phyloP scores from a whole-genome alignment of 2,329 filamentous ascomycete genomes.

The Fusarium sp. region DNA sequence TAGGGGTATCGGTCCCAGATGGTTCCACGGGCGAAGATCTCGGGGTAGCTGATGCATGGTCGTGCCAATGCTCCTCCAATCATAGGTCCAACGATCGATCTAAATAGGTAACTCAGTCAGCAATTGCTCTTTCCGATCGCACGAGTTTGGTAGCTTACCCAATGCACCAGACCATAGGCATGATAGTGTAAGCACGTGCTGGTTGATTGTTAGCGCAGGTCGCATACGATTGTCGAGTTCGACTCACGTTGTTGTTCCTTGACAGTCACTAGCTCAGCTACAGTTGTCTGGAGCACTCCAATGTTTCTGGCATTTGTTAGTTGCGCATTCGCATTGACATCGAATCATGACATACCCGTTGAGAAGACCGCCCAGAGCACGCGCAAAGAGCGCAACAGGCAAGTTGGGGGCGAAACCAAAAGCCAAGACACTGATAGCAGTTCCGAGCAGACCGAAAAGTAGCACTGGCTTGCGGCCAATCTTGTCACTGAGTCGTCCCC shows the following conservation, averaged over 20 bases:
- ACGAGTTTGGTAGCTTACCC: slow-evolving; percentile 67
- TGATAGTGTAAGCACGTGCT: slow-evolving; percentile 95
- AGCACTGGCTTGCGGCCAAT: slow-evolving; percentile 94
- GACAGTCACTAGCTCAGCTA: slow-evolving; percentile 91
- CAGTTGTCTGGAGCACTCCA: slow-evolving; percentile 93
- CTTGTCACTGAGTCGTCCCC: slow-evolving; percentile 92
- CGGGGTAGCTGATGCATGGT: slow-evolving; percentile 85
- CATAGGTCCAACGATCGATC: slow-evolving; percentile 91
- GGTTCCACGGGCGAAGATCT: slow-evolving; percentile 76
- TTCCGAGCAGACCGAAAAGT: slow-evolving; percentile 88
- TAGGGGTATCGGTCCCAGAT: slow-evolving; percentile 92
- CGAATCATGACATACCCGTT: slow-evolving; percentile 78
- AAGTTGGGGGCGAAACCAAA: slow-evolving; percentile 92
- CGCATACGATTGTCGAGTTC: background rate
- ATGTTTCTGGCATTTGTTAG: slow-evolving; percentile 75
- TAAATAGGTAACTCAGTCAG: slow-evolving; percentile 56
- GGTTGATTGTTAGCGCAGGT: slow-evolving; percentile 46
- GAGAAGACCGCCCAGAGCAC: slow-evolving; percentile 88
- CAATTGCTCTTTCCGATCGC: slow-evolving; percentile 2
- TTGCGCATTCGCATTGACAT: slow-evolving; percentile 1
- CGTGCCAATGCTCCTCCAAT: slow-evolving; percentile 91
- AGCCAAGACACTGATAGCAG: slow-evolving; percentile 89
- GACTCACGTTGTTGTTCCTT: slow-evolving; percentile 90
- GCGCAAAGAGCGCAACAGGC: slow-evolving; percentile 84
- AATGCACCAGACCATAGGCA: slow-evolving; percentile 98